phyloP scores from a whole-genome alignment of 805 yeast genomes.

The Ogataea wickerhamii region DNA sequence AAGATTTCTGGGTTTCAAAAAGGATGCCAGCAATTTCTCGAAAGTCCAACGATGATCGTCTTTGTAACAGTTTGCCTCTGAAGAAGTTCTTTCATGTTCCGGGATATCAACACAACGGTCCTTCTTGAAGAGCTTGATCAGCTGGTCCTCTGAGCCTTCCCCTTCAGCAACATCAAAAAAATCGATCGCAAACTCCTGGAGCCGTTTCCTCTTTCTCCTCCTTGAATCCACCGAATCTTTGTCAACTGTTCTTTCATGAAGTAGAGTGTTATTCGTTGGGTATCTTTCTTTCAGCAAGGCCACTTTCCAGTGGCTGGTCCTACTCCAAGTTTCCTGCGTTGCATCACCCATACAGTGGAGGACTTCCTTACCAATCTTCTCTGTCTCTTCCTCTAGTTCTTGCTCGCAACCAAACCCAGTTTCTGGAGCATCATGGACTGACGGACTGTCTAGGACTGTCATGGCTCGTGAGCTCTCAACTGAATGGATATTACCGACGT shows the following conservation, averaged over 20 bases:
- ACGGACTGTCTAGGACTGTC: too few relatives aligned
- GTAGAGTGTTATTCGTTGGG: background rate
- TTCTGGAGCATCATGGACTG: too few relatives aligned
- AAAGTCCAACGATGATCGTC: conserved; percentile 59
- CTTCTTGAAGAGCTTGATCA: conserved; percentile 24
- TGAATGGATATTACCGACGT: background rate
- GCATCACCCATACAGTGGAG: conserved; percentile 77
- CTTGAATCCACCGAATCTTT: conserved; percentile 3
- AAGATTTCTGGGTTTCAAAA: conserved; percentile 54
- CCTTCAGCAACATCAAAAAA: conserved; percentile 21
- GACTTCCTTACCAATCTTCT: conserved; percentile 10
- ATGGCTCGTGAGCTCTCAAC: too few relatives aligned
- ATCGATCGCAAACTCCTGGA: conserved; percentile 10
- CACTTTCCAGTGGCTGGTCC: conserved; percentile 87
- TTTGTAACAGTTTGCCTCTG: conserved; percentile 23
- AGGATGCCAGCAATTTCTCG: conserved; percentile 59
- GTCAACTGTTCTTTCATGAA: background rate
- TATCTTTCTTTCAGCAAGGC: conserved; percentile 45
- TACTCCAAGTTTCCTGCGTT: conserved; percentile 71
- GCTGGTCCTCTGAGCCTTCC: conserved; percentile 34
- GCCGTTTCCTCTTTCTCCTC: conserved; percentile 20
- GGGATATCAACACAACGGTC: conserved; percentile 39
- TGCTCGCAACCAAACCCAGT: background rate
- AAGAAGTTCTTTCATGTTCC: conserved; percentile 33
- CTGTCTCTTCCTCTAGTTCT: background rate